Evolutionary conservation across 768 basidiomycete species (phyloP).

Genomic region (Wakefieldia striispora): DNA sequence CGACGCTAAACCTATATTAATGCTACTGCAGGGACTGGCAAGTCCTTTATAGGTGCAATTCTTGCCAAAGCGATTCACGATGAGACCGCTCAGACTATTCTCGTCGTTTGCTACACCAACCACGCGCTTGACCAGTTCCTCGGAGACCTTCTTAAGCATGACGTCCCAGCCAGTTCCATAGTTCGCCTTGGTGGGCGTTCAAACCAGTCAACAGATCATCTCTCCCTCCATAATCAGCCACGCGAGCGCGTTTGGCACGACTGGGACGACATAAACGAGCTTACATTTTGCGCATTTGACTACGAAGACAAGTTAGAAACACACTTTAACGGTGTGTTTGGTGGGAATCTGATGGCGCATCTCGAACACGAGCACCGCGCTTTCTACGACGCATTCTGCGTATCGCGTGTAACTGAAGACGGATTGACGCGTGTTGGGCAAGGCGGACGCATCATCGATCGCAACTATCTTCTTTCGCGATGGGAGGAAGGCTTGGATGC

Average conservation of each 20-base stretch:
- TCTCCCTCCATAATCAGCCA: slow-evolving; percentile 44
- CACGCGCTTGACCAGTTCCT: slow-evolving; percentile 72
- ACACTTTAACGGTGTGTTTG: slow-evolving; percentile 29
- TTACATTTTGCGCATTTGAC: slow-evolving; percentile 26
- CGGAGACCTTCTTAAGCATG: slow-evolving; percentile 57
- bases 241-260: slow-evolving; percentile 29
- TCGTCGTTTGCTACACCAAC: slow-evolving; percentile 72
- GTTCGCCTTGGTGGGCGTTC: slow-evolving; percentile 58
- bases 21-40: slow-evolving; percentile 55
- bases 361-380: slow-evolving; percentile 51
- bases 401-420: slow-evolving; percentile 37
- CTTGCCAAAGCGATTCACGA: slow-evolving; percentile 59
- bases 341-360: slow-evolving; percentile 33
- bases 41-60: slow-evolving; percentile 68
- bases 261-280: slow-evolving; percentile 41
- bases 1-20: no score
- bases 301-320: slow-evolving; percentile 22
- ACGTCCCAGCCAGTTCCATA: slow-evolving; percentile 48
- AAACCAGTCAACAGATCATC: slow-evolving; percentile 42
- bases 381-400: slow-evolving; percentile 45
- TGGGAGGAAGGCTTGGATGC: slow-evolving; percentile 48
- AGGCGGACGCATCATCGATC: slow-evolving; percentile 35
- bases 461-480: slow-evolving; percentile 43
- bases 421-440: slow-evolving; percentile 48
- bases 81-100: slow-evolving; percentile 43